These are phyloP conservation scores for Kazachstania bromeliacearum DNA, from an alignment of 805 yeast species.

Conservation along the genomic window DNA sequence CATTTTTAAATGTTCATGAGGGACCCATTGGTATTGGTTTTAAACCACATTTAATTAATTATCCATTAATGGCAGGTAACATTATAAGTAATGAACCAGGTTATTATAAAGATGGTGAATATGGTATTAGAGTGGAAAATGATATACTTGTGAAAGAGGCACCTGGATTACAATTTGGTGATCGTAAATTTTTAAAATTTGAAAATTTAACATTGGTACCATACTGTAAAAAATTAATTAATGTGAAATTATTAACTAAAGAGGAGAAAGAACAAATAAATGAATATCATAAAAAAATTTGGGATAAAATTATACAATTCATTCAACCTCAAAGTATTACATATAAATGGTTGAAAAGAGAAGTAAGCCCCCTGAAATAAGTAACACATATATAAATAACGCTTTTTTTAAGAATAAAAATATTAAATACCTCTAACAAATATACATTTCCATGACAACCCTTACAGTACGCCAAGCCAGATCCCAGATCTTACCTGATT, in stretches of 20 bases:
- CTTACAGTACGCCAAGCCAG: no score
- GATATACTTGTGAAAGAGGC: constrained; percentile 50
- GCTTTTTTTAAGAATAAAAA: no score
- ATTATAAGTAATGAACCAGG: constrained; percentile 92
- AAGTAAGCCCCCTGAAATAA: constrained; percentile 31
- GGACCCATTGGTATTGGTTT: constrained; percentile 80
- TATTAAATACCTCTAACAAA: no score
- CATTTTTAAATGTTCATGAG: constrained; percentile 86
- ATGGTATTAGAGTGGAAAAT: constrained; percentile 84
- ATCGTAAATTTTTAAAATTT: constrained; percentile 52
- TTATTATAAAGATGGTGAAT: constrained; percentile 79
- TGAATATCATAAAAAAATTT: constrained; percentile 49
- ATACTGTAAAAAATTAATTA: constrained; percentile 68
- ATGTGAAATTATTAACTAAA: constrained; percentile 40
- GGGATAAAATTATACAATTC: constrained; percentile 41
- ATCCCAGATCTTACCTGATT: no score
- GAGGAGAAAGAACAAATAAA: constrained; percentile 67
- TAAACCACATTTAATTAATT: constrained; percentile 38
- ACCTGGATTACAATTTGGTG: constrained; percentile 41
- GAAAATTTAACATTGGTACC: constrained; percentile 85
- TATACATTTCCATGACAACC: no score
- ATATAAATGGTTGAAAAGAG: constrained; percentile 60
- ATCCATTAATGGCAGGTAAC: constrained; percentile 56
- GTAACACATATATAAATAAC: no score
- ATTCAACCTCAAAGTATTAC: constrained; percentile 54